Evolutionary conservation across 139 green algal genomes (phyloP), one percentile per base, ranked within the genome.

Genomic region (Chlamydomonas incerta): DNA sequence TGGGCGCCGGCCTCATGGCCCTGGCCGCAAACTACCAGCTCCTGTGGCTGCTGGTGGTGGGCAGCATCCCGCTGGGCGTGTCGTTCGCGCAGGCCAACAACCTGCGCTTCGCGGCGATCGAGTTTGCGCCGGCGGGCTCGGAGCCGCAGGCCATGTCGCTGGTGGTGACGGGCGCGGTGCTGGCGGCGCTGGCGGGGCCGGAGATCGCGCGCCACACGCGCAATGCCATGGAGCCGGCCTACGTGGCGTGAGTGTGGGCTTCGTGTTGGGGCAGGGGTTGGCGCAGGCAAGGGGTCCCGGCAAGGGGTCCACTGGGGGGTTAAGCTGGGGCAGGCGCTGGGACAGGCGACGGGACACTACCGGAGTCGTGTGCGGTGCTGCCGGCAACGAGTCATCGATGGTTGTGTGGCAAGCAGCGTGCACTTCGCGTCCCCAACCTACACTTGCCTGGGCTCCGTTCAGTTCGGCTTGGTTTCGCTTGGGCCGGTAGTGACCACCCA

Each of bases 61-160:
- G 37, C 15, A 73, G 37, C 62, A 29, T 73, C 20, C 76, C 76
- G 28, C 60, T 83, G 41, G 76, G 76, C 9, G 76, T 73, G 21
- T 65, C 37, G 28, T 73, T 73, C 76, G 76, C 76, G 26, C 76
- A 73, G 41, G 76, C 76, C 28, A 72, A 83, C 62, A 83, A 62
- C 76, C 76, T 83, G 28, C 76, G 76, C 0, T 83, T 83, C 41
- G 41, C 29, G 8, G 76, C 76, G 23, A 35, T 68, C 3, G 76
- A 83, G 62, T 83, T 83, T 31, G 60, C 76, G 6, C 41, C 37
- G 3, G 6, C 37, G 15, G 76, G 76, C 28, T 83, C 46, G 11
- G 76, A 83, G 20, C 18, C 76, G 10, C 15, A 73, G 20, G 37
- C 76, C 2, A 26, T 83, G 14, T 83, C 76, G 28, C 15, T 73